These are phyloP conservation scores for Capniomyces stellatus DNA, from an alignment of 371 early-diverging fungal species.

Conservation along the genomic window DNA sequence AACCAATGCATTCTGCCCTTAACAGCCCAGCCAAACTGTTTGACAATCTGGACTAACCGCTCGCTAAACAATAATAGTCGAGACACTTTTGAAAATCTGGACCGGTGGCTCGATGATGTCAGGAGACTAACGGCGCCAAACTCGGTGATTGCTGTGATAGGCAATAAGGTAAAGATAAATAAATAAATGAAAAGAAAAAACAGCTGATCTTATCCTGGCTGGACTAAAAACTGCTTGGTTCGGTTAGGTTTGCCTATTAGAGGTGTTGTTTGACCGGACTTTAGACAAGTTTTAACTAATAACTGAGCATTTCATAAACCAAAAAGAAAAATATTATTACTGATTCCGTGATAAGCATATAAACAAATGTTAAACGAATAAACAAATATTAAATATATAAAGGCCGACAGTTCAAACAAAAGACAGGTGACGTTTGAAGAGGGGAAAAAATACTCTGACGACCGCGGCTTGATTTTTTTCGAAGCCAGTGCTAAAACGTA, in stretches of 20 bases:
- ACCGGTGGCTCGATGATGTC: conserved; percentile 29
- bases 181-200: not conserved
- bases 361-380: no score
- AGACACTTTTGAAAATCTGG: conserved; percentile 15
- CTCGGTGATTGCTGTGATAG: conserved; percentile 30
- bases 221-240: no score
- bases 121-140: conserved; percentile 24
- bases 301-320: no score
- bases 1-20: no score
- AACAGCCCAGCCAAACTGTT: no score
- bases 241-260: no score
- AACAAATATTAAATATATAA: no score
- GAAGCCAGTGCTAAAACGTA: conserved; percentile 26
- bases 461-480: conserved; percentile 18
- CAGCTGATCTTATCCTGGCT: no score
- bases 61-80: conserved; percentile 4
- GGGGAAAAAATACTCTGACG: conserved; percentile 24
- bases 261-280: no score
- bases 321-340: no score
- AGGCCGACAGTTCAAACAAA: conserved; percentile 17
- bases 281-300: no score
- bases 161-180: conserved; percentile 28
- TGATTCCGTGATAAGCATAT: no score
- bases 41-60: not conserved
- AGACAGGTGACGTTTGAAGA: conserved; percentile 24